Evolutionary conservation across 2,329 filamentous ascomycete genomes (phyloP), one percentile per base, ranked within the genome.

Genomic region (Penicillium sp.): DNA sequence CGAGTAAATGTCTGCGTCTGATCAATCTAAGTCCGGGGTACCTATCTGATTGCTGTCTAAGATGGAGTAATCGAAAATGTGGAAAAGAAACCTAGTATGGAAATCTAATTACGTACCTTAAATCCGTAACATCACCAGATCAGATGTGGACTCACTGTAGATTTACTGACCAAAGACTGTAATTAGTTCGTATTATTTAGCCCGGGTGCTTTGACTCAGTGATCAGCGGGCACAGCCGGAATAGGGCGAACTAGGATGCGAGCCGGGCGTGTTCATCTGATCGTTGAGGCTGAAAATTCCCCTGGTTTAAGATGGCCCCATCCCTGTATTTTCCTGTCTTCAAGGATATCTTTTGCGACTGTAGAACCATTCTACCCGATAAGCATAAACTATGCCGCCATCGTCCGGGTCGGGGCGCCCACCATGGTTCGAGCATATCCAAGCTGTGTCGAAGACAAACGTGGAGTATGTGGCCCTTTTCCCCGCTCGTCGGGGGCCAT

Each of bases 401-500:
- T 31, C 52, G 14, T 56, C 45, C 3, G 42, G 45, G 11, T 51
- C 44, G 13, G 47, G 29, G n/a, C 60, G 53, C 31, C 24, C 63
- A 5, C 55, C 62, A 14, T 57, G 56, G 46, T 68, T 67, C 24
- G 57, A 66, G 33, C 52, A 46, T 47, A 44, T 66, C 16, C 31
- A 55, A 14, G 52, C 59, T 6, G 37, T 47, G 9, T 46, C 57
- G 13, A 42, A 63, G 8, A 67, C 65, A 5, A 63, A 63, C 43
- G 61, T 70, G 24, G 70, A 73, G 70, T 73, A 60, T 53, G 68
- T 62, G 21, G 21, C 22, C 11, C 14, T 8, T n/a, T 47, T 49
- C 59, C 48, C 39, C 50, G 26, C 29, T 47, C 31, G 22, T 53
- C 16, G 9, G 26, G 21, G 53, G 16, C 14, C 39, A 16, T 14